Base-by-base conservation (phyloP, 1,284 basidiomycete genomes). In the Rhodotorula glutinis region DNA sequence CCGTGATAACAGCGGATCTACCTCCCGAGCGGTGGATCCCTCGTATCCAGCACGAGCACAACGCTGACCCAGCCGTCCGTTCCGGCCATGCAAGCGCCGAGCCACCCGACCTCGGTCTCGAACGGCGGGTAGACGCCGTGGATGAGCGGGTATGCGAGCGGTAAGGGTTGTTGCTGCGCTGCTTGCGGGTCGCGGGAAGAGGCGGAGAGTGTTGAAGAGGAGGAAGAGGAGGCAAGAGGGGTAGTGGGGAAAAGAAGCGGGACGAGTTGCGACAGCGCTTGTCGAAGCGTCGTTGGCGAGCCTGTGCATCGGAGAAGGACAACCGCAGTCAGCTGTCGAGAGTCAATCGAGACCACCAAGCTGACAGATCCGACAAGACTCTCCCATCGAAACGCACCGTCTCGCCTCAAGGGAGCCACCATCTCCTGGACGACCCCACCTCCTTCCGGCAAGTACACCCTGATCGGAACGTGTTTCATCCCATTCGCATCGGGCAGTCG, bases 31-130 rank as follows among this genome's bases (percentile, higher is more conserved):
- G 38, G 40, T 19, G 33, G 40, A 33, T 23, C 62, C 27, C 56
- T 23, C 55, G 53, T 51, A 2, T 63, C 64, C 44, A 70, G 30
- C n/a, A 60, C 54, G 4, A 75, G 56, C 46, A 69, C 78, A 59
- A 95, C 83, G 74, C 89, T 88, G 33, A 96, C 83, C 94, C 94
- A 98, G 11, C 95, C 95, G 77, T 98, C 95, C 10, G 92, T 91
- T 16, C 92, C 92, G 19, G 88, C 85, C 79, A 97, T 82, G 74
- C 91, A 92, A 17, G 90, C 87, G 19, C 91, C 90, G 19, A 98
- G 79, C 94, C 94, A 98, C 2, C 88, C 91, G 76, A 98, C 83
- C 76, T 97, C 93, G 2, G 91, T 83, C 53, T 96, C 93, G 23
- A 86, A 81, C 0, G 95, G 95, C 4, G 90, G 81, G 3, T 85